Base-by-base conservation (phyloP, 257 asterid species). In the Penstemon barbatus region DNA sequence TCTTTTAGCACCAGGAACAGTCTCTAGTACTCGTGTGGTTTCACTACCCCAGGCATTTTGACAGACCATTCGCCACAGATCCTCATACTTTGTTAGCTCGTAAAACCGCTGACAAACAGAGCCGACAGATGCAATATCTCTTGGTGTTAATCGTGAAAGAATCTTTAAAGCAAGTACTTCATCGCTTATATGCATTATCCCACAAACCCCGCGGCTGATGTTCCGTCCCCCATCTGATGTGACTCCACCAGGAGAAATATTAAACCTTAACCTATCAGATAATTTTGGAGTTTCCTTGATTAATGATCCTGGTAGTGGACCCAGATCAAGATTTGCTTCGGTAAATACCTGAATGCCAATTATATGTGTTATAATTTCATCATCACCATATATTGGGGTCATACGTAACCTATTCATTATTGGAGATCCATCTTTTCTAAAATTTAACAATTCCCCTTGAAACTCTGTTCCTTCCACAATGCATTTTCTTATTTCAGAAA, bases 31-130 rank as follows among this genome's bases (percentile, higher is more conserved):
- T 67, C 91, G 77, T 53, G 97, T 87, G 25, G 96, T 88, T 75
- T 92, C 97, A 54, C 82, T 80, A 58, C 91, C 96, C 96, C 95
- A 92, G 65, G 95, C 97, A 77, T 89, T 92, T 74, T 92, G 98
- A 72, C 96, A 89, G 57, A 92, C 96, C 88, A 83, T 82, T 55
- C 87, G 82, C 98, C 97, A 89, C 15, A 91, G 83, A 68, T 91
- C 94, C 77, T 91, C 98, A 56, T 85, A 82, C 69, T 72, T 91
- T 38, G 98, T 87, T 63, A 87, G 65, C 79, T 85, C 97, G 75
- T 89, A 87, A 54, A 89, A 65, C 53, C 84, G 73, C 61, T 63
- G 80, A 78, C 93, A 89, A n/a, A 87, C 98, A 51, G 96, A 92
- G 65, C 91, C 92, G 71, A 92, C 65, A 19, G 97, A 85, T 5